phyloP scores from a whole-genome alignment of 345 rosid genomes.

The Boechera divaricarpa region DNA sequence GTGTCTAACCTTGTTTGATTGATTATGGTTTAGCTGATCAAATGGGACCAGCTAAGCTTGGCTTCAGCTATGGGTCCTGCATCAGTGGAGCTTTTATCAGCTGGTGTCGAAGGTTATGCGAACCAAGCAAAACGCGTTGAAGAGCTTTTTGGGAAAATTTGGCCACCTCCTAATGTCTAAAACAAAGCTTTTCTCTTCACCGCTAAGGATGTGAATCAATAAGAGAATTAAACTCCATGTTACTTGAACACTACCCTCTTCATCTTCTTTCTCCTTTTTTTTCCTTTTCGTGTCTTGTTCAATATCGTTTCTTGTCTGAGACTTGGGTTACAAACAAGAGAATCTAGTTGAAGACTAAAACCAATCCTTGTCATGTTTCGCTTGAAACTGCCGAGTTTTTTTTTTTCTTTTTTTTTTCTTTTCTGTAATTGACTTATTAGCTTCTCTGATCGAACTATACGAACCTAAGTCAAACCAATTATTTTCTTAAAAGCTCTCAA shows the following conservation, averaged over 20 bases:
- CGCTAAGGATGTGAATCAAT: constrained; percentile 37
- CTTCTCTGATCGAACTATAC: neutral
- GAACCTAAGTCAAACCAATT: neutral
- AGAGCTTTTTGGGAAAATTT: constrained; percentile 84
- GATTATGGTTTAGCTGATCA: constrained; percentile 56
- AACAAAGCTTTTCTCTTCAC: neutral
- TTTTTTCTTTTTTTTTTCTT: neutral
- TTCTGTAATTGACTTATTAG: neutral
- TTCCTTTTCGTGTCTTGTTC: constrained; percentile 11
- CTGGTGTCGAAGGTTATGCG: constrained; percentile 80
- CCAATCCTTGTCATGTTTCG: constrained; percentile 4
- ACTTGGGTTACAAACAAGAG: constrained; percentile 29
- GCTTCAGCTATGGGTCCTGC: constrained; percentile 95
- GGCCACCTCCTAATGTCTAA: constrained; percentile 97
- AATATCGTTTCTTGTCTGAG: constrained; percentile 17
- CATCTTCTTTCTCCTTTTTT: neutral
- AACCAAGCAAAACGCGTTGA: constrained; percentile 75
- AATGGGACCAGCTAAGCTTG: constrained; percentile 87
- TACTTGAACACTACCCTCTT: constrained; percentile 20
- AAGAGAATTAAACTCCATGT: constrained; percentile 41
- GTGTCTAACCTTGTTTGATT: constrained; percentile 20
- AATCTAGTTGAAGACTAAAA: constrained; percentile 5
- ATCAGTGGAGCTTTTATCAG: constrained; percentile 78
- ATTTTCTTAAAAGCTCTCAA: neutral
- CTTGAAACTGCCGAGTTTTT: neutral